A percentile compares a stretch with the other conserved stretches of the same genome.
These are phyloP conservation scores for Suhomyces ambrosiae DNA, from an alignment of 1,139 yeast species.

Conservation along the genomic window DNA sequence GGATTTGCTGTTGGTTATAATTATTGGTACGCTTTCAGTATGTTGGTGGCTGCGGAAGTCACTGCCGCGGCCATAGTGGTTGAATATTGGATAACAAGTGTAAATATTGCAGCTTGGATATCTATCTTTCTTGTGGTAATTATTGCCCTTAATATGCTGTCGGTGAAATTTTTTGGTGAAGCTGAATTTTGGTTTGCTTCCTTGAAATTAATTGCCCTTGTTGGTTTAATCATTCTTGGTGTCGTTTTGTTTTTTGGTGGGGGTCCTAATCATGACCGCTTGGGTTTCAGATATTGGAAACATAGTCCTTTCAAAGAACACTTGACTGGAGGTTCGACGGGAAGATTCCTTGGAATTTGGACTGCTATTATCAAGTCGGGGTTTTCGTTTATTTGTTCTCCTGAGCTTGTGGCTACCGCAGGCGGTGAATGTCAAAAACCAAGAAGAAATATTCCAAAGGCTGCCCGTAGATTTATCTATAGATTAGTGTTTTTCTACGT, in stretches of 20 bases:
- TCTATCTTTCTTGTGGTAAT: slow-evolving; percentile 47
- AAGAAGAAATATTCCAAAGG: slow-evolving; percentile 48
- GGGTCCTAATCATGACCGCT: slow-evolving; percentile 21
- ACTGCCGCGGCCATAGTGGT: slow-evolving; percentile 56
- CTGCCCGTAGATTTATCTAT: slow-evolving; percentile 48
- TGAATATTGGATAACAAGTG: slow-evolving; percentile 57
- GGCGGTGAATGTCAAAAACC: slow-evolving; percentile 50
- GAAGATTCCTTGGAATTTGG: slow-evolving; percentile 47
- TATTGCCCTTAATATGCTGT: slow-evolving; percentile 42
- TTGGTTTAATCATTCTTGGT: slow-evolving; percentile 45
- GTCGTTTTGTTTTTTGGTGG: slow-evolving; percentile 49
- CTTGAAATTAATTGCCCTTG: slow-evolving; percentile 41
- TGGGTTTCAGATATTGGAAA: slow-evolving; percentile 66
- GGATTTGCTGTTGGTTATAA: slow-evolving; percentile 54
- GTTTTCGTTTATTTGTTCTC: slow-evolving; percentile 44
- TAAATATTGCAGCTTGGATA: slow-evolving; percentile 57
- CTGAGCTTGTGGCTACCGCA: slow-evolving; percentile 42
- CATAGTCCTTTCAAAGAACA: slow-evolving; percentile 51
- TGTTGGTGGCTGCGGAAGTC: slow-evolving; percentile 52
- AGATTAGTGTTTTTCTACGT: slow-evolving; percentile 52
- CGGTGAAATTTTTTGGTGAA: slow-evolving; percentile 62
- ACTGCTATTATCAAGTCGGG: slow-evolving; percentile 44
- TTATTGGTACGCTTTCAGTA: slow-evolving; percentile 52
- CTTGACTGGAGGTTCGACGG: slow-evolving; percentile 57
- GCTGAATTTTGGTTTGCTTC: slow-evolving; percentile 69